Base-by-base conservation (phyloP, 306 rosid genomes). In the Dicorynia guianensis region DNA sequence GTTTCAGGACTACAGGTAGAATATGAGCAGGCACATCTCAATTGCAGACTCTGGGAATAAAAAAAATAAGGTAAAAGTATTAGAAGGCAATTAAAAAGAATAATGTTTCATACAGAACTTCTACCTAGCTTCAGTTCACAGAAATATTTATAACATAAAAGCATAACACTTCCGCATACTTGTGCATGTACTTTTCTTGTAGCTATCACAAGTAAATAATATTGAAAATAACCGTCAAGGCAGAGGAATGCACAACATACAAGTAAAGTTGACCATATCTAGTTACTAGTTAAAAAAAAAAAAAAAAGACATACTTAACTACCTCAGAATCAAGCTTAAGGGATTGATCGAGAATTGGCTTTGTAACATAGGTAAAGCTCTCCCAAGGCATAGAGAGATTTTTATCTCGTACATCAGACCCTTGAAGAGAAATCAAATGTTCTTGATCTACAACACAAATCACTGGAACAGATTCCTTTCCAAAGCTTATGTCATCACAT, bases 401-500 rank as follows among this genome's bases (percentile, higher is more conserved):
- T 69, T 18, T 62, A 80, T 79, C 81, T 81, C 87, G 83, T 44
- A 78, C 79, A 74, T 82, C 76, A 38, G 85, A 77, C 71, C 84
- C 67, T 40, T 81, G 81, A 83, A 79, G 82, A 69, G 96, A 87
- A 83, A 83, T 80, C 78, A 70, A 46, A 68, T 78, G 82, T 68
- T 77, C 90, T 69, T 92, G 81, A 83, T 96, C 96, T 55, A 84
- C 90, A 20, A 90, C 88, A 67, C 99, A 96, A 70, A 78, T 76
- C 87, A 96, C 91, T 1, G 97, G 93, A 84, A 89, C 71, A 15
- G 80, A 70, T 86, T 96, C 99, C 84, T 82, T 84, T 76, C 99
- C 99, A 69, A 85, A 90, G 89, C 99, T 96, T 76, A 96, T 85
- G 83, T 96, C 99, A 80, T 81, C 89, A 72, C 97, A 96, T 65